Evolutionary conservation across 192 early-diverging fungal genomes (phyloP), one percentile per base, ranked within the genome.

Genomic region (Gigaspora rosea): DNA sequence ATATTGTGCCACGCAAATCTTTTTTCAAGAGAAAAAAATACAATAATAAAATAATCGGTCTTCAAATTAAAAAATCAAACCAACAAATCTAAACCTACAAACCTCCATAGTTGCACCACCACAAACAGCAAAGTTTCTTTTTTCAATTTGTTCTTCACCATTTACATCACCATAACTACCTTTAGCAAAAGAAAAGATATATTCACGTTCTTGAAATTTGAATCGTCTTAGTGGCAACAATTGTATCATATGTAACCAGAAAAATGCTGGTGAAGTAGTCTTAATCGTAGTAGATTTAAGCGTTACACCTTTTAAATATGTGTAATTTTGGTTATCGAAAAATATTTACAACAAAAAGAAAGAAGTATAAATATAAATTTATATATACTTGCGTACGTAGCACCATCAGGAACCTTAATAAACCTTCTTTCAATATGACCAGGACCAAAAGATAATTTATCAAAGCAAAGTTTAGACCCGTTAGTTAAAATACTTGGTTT

Each of bases 1-100:
- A 82, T 94, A 96, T 80, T 96, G 95, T 3, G 94, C 94, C 49
- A 98, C 67, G 73, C 91, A 87, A 47, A 91, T 57, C 81, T 99
- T 96, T 36, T 41, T 7, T 27, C 27, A 27, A 41, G 7, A 41
- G 7, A 41, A 6, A 41, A 1, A 41, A 41, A 41, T 41, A 5
- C 5, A 41, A 41, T 41, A 41, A 41, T 41, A 41, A 41, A 41
- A 41, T 41, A 6, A 41, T 6, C 7, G 7, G 7, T 41, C 7
- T 3, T 41, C 7, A 41, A 41, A 41, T 41, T 6, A 41, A 41
- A 0, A 41, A 41, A 41, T 7, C 27, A 27, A 27, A 27, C 0
- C 1, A 27, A 41, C 41, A 41, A 27, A 27, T 27, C 27, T 41
- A 41, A 41, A 2, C 41, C 41, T 27, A 41, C 41, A 7, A 41